Percentiles rank a stretch among this genome's conserved stretches.
Conservation (phyloP, 2,329 filamentous ascomycete genomes). For the Monilinia fructicola region DNA sequence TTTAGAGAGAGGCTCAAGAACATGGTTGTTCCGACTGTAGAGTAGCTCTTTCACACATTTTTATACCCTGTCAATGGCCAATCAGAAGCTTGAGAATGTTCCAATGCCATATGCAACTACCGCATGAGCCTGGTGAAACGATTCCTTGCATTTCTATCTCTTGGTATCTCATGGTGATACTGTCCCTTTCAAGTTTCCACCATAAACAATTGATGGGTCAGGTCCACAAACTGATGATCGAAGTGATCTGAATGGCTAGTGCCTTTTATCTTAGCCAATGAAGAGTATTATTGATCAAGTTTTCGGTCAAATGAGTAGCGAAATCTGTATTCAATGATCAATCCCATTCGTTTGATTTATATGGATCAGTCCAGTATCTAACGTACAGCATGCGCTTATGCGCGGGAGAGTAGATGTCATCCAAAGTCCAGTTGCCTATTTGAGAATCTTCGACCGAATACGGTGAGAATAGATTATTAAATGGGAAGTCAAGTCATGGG, state of each 20-base stretch:
- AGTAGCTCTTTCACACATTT: neutral
- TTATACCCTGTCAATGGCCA: neutral
- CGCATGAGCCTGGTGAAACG: neutral
- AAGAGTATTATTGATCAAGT: too few relatives aligned
- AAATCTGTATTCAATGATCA: too few relatives aligned
- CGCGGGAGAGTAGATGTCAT: conserved; percentile 7
- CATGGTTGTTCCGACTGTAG: conserved; percentile 9
- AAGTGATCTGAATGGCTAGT: too few relatives aligned
- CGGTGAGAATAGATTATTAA: conserved; percentile 3
- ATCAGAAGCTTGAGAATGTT: neutral
- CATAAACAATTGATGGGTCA: too few relatives aligned
- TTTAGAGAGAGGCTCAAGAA: neutral
- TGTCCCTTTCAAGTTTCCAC: neutral
- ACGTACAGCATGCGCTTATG: too few relatives aligned
- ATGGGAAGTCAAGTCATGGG: conserved; percentile 1
- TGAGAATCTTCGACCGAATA: neutral
- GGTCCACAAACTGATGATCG: too few relatives aligned
- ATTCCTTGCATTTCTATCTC: conserved; percentile 8
- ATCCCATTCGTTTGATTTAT: too few relatives aligned
- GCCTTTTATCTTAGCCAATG: too few relatives aligned
- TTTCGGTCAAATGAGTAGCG: too few relatives aligned
- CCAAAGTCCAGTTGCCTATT: conserved; percentile 1
- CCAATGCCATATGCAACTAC: neutral
- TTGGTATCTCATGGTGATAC: neutral
- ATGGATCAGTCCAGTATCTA: too few relatives aligned